A percentile compares a stretch with the other conserved stretches of the same genome.
Conservation (phyloP, 73 alveolate genomes). For the Tetrahymena thermophila region DNA sequence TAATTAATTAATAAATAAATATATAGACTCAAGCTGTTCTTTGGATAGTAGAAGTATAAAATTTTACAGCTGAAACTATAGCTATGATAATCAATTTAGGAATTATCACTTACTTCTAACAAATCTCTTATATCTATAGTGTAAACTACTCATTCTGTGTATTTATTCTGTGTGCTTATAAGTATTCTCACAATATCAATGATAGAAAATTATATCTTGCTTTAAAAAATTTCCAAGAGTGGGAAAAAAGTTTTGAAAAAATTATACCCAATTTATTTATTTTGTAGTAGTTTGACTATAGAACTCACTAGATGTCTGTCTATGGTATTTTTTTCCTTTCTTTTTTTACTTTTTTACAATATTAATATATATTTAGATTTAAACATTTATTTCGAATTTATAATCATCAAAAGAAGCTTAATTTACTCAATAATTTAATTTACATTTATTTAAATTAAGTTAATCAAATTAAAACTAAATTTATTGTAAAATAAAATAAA, state of each 20-base stretch:
- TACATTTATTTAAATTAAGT: no score
- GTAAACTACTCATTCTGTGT: not conserved
- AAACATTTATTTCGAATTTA: no score
- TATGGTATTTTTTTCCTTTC: not conserved
- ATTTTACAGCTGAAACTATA: not conserved
- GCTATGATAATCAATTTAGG: not conserved
- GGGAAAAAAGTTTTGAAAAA: not conserved
- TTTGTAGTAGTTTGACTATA: not conserved
- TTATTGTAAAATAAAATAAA: no score
- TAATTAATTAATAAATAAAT: no score
- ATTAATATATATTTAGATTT: not conserved
- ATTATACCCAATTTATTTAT: not conserved
- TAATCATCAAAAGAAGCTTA: no score
- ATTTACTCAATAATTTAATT: no score
- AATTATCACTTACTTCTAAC: not conserved
- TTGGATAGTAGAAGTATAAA: not conserved
- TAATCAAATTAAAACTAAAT: no score
- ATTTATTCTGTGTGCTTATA: not conserved
- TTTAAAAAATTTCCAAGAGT: not conserved
- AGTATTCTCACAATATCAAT: not conserved
- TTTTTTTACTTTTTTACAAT: no score
- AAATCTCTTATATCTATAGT: not conserved
- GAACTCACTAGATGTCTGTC: not conserved
- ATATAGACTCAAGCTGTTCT: not conserved
- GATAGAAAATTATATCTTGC: not conserved